Conservation (phyloP, 1,139 yeast genomes). For the Pichia sp. region DNA sequence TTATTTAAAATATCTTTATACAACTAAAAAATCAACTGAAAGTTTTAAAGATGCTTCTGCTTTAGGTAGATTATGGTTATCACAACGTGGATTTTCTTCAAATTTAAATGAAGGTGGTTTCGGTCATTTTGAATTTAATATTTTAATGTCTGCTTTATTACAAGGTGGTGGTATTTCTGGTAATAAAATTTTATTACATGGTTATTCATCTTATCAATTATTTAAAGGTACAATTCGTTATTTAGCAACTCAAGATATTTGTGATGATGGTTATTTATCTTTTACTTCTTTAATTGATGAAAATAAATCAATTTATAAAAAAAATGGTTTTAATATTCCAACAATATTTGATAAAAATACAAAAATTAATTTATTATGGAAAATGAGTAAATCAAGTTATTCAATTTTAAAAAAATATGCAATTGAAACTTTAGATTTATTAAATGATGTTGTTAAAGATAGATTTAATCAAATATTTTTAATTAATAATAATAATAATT, state of each 20-base stretch:
- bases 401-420: conserved; percentile 60
- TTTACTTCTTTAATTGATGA: conserved; percentile 57
- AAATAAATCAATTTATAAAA: conserved; percentile 42
- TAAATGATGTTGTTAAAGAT: conserved; percentile 77
- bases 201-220: conserved; percentile 87
- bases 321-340: conserved; percentile 60
- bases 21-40: conserved; percentile 68
- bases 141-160: conserved; percentile 71
- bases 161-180: conserved; percentile 81
- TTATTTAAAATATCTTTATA: conserved; percentile 68
- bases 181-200: conserved; percentile 69
- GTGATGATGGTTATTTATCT: conserved; percentile 55
- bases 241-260: conserved; percentile 70
- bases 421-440: conserved; percentile 53
- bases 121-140: conserved; percentile 86
- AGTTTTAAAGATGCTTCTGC: conserved; percentile 87
- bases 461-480: conserved; percentile 83
- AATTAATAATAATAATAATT: conserved; percentile 49
- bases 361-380: conserved; percentile 74
- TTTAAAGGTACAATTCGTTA: conserved; percentile 84
- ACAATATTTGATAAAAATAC: conserved; percentile 71
- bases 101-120: conserved; percentile 61
- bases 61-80: conserved; percentile 83
- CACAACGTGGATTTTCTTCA: conserved; percentile 76
- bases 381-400: conserved; percentile 70